Percentiles rank a stretch among this genome's conserved stretches.
phyloP scores from a whole-genome alignment of 371 early-diverging fungal genomes.

The Mucor piriformis region DNA sequence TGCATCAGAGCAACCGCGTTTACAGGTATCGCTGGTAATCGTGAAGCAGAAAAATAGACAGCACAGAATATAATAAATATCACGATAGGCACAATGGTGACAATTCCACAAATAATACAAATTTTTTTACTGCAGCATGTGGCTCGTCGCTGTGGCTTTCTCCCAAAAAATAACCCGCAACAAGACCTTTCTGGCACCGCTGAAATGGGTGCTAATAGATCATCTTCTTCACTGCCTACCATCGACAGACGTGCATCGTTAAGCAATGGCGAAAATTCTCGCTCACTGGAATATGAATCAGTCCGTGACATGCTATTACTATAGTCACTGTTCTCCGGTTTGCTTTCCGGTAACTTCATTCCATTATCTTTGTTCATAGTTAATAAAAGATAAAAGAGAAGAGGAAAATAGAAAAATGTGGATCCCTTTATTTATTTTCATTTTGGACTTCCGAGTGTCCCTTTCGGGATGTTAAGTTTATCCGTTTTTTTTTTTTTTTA shows the following conservation, averaged over 20 bases:
- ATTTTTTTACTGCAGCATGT: background rate
- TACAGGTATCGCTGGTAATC: slow-evolving; percentile 25
- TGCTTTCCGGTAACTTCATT: slow-evolving; percentile 4
- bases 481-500: slow-evolving; percentile 16
- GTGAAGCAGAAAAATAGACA: slow-evolving; percentile 26
- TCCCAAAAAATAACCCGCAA: background rate
- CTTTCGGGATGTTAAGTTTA: slow-evolving; percentile 16
- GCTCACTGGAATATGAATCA: background rate
- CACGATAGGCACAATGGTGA: background rate
- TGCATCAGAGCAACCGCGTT: background rate
- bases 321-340: no score
- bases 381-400: slow-evolving; percentile 2
- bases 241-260: background rate
- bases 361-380: background rate
- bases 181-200: background rate
- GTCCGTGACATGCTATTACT: background rate
- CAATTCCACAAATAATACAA: background rate
- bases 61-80: slow-evolving; percentile 15
- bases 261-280: slow-evolving; percentile 6
- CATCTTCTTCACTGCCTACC: background rate
- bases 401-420: background rate
- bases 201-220: background rate
- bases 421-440: slow-evolving; percentile 2
- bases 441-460: background rate
- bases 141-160: background rate